Percentiles rank a stretch among this genome's conserved stretches.
phyloP scores from a whole-genome alignment of 495 filamentous ascomycete genomes.

The Daldinia decipiens region DNA sequence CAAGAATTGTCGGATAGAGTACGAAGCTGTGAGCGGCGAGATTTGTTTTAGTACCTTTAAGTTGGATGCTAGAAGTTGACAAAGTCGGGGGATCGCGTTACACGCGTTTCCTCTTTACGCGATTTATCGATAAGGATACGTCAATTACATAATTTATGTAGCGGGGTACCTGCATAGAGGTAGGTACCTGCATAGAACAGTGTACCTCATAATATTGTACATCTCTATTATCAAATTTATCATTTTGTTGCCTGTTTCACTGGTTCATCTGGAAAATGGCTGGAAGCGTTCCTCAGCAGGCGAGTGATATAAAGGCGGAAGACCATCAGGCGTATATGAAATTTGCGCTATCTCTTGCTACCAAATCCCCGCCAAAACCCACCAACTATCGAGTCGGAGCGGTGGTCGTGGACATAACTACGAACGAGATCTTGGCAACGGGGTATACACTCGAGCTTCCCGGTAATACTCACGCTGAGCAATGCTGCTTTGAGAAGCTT shows the following conservation, averaged over 20 bases:
- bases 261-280: constrained; percentile 20
- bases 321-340: constrained; percentile 75
- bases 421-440: constrained; percentile 75
- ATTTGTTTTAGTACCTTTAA: not conserved
- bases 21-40: not conserved
- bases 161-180: constrained; percentile 17
- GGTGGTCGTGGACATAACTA: constrained; percentile 69
- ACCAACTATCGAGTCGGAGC: constrained; percentile 96
- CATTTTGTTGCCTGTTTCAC: not conserved
- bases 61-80: constrained; percentile 6
- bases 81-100: constrained; percentile 27
- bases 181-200: constrained; percentile 5
- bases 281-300: not conserved
- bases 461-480: constrained; percentile 96
- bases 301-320: constrained; percentile 45
- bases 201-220: not conserved
- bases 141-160: constrained; percentile 11
- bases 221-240: not conserved
- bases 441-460: constrained; percentile 91
- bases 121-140: constrained; percentile 34
- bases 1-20: not conserved
- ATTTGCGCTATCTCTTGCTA: constrained; percentile 76
- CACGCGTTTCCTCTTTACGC: constrained; percentile 28
- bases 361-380: constrained; percentile 80
- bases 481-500: constrained; percentile 86